phyloP scores from a whole-genome alignment of 176 grass and related monocot species.

The Triticum timopheevii region DNA sequence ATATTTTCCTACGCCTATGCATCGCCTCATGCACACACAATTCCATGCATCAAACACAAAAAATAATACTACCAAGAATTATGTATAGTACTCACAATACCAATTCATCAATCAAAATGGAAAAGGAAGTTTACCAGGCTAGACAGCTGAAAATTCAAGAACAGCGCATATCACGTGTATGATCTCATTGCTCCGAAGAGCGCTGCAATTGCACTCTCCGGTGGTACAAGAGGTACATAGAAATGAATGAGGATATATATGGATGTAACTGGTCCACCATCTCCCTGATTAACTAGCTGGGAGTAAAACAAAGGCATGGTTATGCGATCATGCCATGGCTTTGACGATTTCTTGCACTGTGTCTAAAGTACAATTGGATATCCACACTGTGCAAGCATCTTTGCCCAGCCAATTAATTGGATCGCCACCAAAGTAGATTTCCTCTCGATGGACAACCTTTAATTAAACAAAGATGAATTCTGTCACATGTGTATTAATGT shows the following conservation, averaged over 20 bases:
- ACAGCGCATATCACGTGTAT: conserved; percentile 25
- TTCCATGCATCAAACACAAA: neutral
- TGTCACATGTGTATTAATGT: conserved; percentile 40
- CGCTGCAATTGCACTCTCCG: neutral
- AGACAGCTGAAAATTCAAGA: neutral
- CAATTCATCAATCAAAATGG: neutral
- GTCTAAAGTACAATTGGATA: conserved; percentile 28
- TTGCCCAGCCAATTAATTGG: conserved; percentile 34
- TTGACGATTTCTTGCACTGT: conserved; percentile 23
- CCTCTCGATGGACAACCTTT: conserved; percentile 22
- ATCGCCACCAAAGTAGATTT: conserved; percentile 43
- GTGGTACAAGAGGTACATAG: neutral
- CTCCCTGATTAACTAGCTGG: neutral
- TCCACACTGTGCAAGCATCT: conserved; percentile 23
- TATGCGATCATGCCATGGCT: neutral
- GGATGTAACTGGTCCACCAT: neutral
- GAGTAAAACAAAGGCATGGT: conserved; percentile 35
- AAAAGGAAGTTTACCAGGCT: neutral
- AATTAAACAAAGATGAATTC: conserved; percentile 38
- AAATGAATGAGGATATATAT: neutral
- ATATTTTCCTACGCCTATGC: neutral
- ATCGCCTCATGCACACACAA: neutral
- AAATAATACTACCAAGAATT: neutral
- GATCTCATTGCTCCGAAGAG: neutral
- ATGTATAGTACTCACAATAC: too few species aligned